Evolutionary conservation across 148 eudicot species (phyloP).

Genomic region (Heliamphora exappendiculata): DNA sequence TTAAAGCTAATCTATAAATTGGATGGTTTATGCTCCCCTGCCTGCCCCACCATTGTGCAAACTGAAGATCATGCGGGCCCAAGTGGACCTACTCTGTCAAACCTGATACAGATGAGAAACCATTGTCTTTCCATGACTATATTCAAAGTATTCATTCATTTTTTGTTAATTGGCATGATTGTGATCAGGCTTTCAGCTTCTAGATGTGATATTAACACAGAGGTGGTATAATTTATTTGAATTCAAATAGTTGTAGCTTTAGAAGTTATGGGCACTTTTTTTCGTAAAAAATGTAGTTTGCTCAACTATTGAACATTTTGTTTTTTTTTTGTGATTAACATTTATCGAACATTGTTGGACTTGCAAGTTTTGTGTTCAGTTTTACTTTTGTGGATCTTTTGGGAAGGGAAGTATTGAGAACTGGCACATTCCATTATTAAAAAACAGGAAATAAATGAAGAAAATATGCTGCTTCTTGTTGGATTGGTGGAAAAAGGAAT

Average conservation of each 20-base stretch:
- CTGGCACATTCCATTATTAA: too few species aligned
- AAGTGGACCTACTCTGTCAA: background rate
- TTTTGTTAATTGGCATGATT: background rate
- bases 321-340: too few species aligned
- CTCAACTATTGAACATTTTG: background rate
- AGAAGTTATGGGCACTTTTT: background rate
- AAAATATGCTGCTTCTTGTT: too few species aligned
- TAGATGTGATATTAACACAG: background rate
- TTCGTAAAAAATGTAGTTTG: background rate
- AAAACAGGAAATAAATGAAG: too few species aligned
- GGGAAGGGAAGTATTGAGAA: too few species aligned
- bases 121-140: background rate
- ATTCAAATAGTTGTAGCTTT: background rate
- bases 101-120: background rate
- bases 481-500: too few species aligned
- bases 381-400: background rate
- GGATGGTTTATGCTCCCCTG: background rate
- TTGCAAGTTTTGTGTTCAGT: background rate
- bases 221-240: background rate
- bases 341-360: too few species aligned
- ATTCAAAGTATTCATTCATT: background rate
- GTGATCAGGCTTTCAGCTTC: background rate
- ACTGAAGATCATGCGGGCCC: background rate
- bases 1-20: background rate
- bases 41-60: background rate